Conservation (phyloP, 257 asterid genomes). For the Capsicum rhomboideum region DNA sequence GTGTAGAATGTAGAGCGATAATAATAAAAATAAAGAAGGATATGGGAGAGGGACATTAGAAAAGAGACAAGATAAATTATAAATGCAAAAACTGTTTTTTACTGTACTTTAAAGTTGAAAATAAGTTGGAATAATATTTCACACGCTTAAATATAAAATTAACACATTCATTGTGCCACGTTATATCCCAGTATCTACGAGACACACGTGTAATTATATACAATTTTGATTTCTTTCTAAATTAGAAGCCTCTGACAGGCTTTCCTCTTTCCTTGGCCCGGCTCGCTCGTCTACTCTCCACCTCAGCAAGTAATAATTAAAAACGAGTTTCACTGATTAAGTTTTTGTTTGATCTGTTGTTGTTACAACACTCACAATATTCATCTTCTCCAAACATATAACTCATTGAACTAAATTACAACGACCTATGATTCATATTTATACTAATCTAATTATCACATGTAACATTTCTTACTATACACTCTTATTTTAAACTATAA, state of each 20-base stretch:
- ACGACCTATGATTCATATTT: neutral
- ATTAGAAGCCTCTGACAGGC: too few species aligned
- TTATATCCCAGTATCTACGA: neutral
- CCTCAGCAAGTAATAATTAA: too few species aligned
- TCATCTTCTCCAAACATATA: neutral
- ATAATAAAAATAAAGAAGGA: neutral
- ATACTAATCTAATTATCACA: neutral
- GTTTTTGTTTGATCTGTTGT: too few species aligned
- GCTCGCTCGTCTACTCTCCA: too few species aligned
- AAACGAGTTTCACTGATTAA: too few species aligned
- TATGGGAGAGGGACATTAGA: neutral
- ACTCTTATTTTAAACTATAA: neutral
- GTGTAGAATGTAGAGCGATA: neutral
- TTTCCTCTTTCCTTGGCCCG: too few species aligned
- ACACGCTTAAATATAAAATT: neutral
- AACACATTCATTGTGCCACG: neutral
- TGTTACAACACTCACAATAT: neutral
- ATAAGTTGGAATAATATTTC: neutral
- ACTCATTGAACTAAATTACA: neutral
- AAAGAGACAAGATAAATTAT: neutral
- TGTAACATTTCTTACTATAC: rapidly evolving
- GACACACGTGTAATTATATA: neutral
- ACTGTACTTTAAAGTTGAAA: neutral
- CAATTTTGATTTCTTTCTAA: neutral
- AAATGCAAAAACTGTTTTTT: neutral